phyloP scores from a whole-genome alignment of 2,329 filamentous ascomycete genomes.

The Fusarium sp. region DNA sequence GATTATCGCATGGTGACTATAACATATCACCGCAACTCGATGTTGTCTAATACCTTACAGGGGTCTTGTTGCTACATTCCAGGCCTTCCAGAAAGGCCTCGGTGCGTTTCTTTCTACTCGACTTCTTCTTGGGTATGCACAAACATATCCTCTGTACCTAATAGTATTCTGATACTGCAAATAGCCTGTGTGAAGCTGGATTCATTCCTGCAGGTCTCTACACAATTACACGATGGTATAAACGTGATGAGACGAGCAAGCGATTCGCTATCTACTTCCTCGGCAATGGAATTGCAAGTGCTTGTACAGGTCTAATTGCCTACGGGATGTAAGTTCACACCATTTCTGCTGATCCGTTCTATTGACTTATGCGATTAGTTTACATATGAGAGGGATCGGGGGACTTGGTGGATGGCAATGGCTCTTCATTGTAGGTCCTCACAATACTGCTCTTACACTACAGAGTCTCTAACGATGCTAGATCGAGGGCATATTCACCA shows the following conservation, averaged over 20 bases:
- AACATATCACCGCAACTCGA: neutral
- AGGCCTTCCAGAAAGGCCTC: constrained; percentile 54
- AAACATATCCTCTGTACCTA: neutral
- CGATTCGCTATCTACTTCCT: constrained; percentile 61
- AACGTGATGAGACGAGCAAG: constrained; percentile 60
- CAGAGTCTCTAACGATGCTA: neutral
- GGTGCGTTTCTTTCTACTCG: constrained; percentile 56
- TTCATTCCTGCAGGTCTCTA: constrained; percentile 58
- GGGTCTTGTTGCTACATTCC: constrained; percentile 54
- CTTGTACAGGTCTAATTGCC: constrained; percentile 48
- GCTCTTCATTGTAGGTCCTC: constrained; percentile 34
- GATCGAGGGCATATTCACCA: constrained; percentile 55
- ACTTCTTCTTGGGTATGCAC: constrained; percentile 45
- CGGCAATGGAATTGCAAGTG: constrained; percentile 59
- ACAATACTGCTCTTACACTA: neutral
- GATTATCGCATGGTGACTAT: constrained; percentile 51
- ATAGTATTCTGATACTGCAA: neutral
- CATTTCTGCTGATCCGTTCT: neutral
- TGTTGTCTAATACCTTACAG: constrained; percentile 19
- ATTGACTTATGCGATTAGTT: neutral
- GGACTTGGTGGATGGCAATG: constrained; percentile 47
- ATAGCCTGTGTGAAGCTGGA: constrained; percentile 52
- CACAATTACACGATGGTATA: constrained; percentile 64
- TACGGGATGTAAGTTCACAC: constrained; percentile 50
- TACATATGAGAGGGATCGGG: constrained; percentile 45